Conservation (phyloP, 768 basidiomycete species). For the Asterophora lycoperdoides region DNA sequence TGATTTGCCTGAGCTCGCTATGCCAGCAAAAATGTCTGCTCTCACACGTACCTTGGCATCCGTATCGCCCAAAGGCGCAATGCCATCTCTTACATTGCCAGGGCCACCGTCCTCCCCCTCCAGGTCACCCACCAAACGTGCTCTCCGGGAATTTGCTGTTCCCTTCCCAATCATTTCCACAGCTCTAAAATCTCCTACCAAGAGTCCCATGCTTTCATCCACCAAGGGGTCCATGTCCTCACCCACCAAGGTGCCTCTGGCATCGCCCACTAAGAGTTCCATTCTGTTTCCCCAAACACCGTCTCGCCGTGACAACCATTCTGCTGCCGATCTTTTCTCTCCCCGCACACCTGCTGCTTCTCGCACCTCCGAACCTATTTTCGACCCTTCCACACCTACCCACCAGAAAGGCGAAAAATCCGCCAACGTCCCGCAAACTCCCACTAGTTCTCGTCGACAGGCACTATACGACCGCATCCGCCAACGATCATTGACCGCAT, state of each 20-base stretch:
- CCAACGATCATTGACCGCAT: conserved; percentile 61
- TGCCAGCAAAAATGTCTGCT: conserved; percentile 53
- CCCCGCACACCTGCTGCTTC: conserved; percentile 46
- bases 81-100: conserved; percentile 40
- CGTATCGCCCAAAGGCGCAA: conserved; percentile 61
- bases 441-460: conserved; percentile 69
- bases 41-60: conserved; percentile 71
- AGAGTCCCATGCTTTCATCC: conserved; percentile 42
- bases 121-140: conserved; percentile 31
- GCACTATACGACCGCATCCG: conserved; percentile 81
- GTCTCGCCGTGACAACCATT: conserved; percentile 38
- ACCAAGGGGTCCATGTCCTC: conserved; percentile 47
- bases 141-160: conserved; percentile 24
- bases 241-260: conserved; percentile 25
- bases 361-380: conserved; percentile 25
- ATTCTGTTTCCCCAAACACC: conserved; percentile 64
- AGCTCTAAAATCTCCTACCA: conserved; percentile 33
- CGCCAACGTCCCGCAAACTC: conserved; percentile 59
- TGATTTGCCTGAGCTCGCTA: conserved; percentile 56
- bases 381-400: conserved; percentile 62
- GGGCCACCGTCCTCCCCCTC: conserved; percentile 37
- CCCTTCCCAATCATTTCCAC: conserved; percentile 44
- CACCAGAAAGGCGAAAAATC: conserved; percentile 56
- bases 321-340: conserved; percentile 35
- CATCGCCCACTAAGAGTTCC: conserved; percentile 43